Conservation (phyloP, 2,329 filamentous ascomycete genomes). For the Xylaria sp. region DNA sequence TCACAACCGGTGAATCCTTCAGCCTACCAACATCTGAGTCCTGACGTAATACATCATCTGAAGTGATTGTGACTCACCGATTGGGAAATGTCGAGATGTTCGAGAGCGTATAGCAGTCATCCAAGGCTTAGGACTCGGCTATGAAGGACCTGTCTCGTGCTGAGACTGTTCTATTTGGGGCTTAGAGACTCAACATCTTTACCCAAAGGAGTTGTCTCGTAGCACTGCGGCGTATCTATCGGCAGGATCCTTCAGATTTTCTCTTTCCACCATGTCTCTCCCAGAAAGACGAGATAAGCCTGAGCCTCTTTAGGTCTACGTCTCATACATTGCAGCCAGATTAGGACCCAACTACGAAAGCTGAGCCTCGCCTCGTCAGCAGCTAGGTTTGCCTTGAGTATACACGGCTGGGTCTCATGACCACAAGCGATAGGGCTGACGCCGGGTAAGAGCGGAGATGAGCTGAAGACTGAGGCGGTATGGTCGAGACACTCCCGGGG, state of each 20-base stretch:
- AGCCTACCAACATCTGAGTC: background rate
- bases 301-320: background rate
- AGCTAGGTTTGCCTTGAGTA: background rate
- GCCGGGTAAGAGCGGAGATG: background rate
- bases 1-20: background rate
- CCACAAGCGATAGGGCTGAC: background rate
- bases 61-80: background rate
- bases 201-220: background rate
- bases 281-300: background rate
- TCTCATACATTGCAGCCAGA: background rate
- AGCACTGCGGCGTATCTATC: background rate
- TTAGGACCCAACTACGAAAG: background rate
- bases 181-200: background rate
- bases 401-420: background rate
- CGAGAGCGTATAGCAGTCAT: background rate
- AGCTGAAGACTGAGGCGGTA: background rate
- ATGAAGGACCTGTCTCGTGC: background rate
- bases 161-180: background rate
- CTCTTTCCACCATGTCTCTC: background rate
- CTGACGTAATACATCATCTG: background rate
- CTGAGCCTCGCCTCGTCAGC: background rate
- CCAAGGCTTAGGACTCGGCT: background rate
- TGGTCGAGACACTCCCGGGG: background rate
- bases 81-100: background rate
- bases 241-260: background rate